A percentile compares a stretch with the other conserved stretches of the same genome.
phyloP scores from a whole-genome alignment of 2,329 filamentous ascomycete species.

The Nigrograna mackinnonii region DNA sequence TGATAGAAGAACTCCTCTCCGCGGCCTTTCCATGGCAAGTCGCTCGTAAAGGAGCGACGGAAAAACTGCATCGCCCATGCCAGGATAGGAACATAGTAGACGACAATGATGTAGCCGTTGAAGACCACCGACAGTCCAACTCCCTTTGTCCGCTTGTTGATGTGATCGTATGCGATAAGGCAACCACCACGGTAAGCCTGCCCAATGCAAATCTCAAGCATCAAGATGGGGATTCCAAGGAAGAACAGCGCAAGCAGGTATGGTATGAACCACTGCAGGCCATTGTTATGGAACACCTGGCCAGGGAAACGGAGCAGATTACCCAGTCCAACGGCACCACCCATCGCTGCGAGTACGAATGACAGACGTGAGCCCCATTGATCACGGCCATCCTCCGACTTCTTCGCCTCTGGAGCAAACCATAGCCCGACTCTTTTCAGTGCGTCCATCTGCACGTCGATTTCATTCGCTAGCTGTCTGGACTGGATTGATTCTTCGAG shows the following conservation, averaged over 20 bases:
- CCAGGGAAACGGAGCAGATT: conserved; percentile 20
- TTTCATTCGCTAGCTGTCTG: fast-evolving
- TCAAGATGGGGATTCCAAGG: conserved; percentile 16
- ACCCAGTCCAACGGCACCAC: conserved; percentile 17
- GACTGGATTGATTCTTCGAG: not conserved
- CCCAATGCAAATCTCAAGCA: conserved; percentile 15
- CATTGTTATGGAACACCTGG: conserved; percentile 20
- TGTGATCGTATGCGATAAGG: conserved; percentile 19
- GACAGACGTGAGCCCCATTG: conserved; percentile 16
- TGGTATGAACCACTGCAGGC: conserved; percentile 18
- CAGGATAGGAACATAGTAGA: conserved; percentile 16
- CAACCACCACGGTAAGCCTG: conserved; percentile 14
- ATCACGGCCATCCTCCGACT: conserved; percentile 18
- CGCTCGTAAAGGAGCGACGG: conserved; percentile 12
- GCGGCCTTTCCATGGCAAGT: conserved; percentile 15
- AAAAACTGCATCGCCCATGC: conserved; percentile 21
- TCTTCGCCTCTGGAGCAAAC: conserved; percentile 4
- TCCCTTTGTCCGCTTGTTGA: conserved; percentile 17
- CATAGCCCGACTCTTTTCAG: not conserved
- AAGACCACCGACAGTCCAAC: conserved; percentile 14
- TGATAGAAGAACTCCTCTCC: conserved; percentile 1
- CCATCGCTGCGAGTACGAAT: conserved; percentile 17
- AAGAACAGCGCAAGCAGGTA: conserved; percentile 16
- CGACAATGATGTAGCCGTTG: conserved; percentile 12
- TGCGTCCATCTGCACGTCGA: not conserved